phyloP scores from a whole-genome alignment of 257 asterid genomes.

The Striga asiatica region DNA sequence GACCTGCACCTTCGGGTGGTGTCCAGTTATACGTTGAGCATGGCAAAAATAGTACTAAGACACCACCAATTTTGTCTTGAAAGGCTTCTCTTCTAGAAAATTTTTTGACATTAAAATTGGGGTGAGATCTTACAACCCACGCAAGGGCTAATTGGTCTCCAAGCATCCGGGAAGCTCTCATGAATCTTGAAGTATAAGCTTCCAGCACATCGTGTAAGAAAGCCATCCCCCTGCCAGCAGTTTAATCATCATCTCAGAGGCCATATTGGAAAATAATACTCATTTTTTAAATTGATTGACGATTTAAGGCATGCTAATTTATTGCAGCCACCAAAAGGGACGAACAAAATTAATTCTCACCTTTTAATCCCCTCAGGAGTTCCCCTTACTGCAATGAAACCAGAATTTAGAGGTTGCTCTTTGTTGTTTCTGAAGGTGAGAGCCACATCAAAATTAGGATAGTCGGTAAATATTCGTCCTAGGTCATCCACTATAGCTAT shows the following conservation, averaged over 20 bases:
- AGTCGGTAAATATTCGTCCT: constrained; percentile 44
- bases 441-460: constrained; percentile 69
- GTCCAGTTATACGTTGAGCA: constrained; percentile 89
- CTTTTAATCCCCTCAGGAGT: constrained; percentile 62
- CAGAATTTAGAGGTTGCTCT: constrained; percentile 88
- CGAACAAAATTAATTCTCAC: constrained; percentile 28
- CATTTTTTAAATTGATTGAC: no score
- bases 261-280: no score
- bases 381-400: constrained; percentile 91
- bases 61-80: constrained; percentile 38
- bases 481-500: constrained; percentile 74
- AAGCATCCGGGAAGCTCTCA: constrained; percentile 90
- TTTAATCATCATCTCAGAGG: constrained; percentile 1
- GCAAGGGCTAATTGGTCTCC: constrained; percentile 97
- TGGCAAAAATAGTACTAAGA: constrained; percentile 71
- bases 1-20: constrained; percentile 98
- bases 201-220: constrained; percentile 60
- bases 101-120: constrained; percentile 39
- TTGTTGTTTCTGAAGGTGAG: constrained; percentile 95
- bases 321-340: no score
- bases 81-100: constrained; percentile 59
- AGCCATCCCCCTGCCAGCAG: constrained; percentile 45
- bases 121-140: constrained; percentile 60
- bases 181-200: constrained; percentile 47
- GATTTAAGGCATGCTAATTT: no score